Evolutionary conservation across 192 early-diverging fungal species (phyloP).

Genomic region (Umbelopsis ramanniana): DNA sequence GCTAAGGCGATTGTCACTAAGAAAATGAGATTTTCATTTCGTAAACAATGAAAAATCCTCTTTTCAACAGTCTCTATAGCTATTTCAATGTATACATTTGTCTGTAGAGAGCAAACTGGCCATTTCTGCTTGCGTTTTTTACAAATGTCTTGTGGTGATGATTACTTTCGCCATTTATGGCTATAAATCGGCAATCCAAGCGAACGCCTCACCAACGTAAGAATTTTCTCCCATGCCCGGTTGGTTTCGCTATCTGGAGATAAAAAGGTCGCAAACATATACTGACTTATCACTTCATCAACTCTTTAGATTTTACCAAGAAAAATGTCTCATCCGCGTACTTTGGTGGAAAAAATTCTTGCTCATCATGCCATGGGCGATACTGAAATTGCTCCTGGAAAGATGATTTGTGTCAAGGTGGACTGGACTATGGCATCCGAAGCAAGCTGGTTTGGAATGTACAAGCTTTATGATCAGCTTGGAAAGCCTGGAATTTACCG

Average conservation of each 20-base stretch:
- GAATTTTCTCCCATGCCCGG: neutral
- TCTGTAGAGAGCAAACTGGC: no score
- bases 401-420: conserved; percentile 81
- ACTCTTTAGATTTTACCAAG: no score
- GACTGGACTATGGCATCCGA: conserved; percentile 86
- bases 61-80: no score
- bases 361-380: conserved; percentile 77
- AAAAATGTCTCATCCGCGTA: conserved; percentile 56
- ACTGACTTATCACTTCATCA: no score
- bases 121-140: no score
- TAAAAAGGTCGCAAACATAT: no score
- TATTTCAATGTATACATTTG: no score
- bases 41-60: no score
- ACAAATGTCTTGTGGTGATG: no score
- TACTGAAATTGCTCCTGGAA: conserved; percentile 72
- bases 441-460: conserved; percentile 86
- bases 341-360: conserved; percentile 80
- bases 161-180: neutral
- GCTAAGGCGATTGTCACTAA: no score
- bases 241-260: no score
- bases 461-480: conserved; percentile 82
- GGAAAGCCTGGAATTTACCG: conserved; percentile 76
- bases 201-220: neutral
- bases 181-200: neutral
- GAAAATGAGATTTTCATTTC: no score